Conservation (phyloP, 1,284 basidiomycete genomes). For the Cryptococcus maquisensis region DNA sequence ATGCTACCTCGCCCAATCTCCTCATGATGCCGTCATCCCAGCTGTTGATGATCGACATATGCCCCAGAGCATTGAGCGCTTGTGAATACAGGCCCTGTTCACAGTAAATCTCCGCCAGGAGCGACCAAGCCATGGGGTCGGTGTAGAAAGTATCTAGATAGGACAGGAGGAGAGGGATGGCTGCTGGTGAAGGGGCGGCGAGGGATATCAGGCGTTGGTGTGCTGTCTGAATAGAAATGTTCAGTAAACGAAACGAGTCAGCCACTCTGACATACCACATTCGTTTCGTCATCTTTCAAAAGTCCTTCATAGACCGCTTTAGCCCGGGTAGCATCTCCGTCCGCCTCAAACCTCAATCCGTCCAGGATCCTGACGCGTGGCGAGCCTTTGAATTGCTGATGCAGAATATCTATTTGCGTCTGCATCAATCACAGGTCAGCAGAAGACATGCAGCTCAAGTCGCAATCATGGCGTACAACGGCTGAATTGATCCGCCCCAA, state of each 20-base stretch:
- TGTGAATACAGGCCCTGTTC: conserved; percentile 64
- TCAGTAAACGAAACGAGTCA: background rate
- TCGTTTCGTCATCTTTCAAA: conserved; percentile 66
- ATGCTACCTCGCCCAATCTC: conserved; percentile 41
- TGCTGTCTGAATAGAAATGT: conserved; percentile 55
- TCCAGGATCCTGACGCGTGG: conserved; percentile 77
- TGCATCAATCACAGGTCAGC: conserved; percentile 31
- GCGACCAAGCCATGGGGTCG: conserved; percentile 87
- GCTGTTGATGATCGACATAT: conserved; percentile 37
- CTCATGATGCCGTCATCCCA: conserved; percentile 40
- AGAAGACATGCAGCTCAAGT: background rate
- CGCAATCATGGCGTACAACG: conserved; percentile 58
- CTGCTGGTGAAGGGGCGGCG: conserved; percentile 51
- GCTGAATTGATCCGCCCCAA: conserved; percentile 73
- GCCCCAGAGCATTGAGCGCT: conserved; percentile 34
- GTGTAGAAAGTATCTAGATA: conserved; percentile 91
- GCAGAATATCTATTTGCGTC: conserved; percentile 65
- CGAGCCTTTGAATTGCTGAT: conserved; percentile 70
- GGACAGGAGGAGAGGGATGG: conserved; percentile 68
- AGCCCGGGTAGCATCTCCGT: conserved; percentile 51
- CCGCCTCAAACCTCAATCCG: conserved; percentile 79
- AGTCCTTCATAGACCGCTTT: conserved; percentile 58
- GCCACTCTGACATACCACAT: conserved; percentile 60
- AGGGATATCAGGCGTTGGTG: conserved; percentile 82
- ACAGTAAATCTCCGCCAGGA: conserved; percentile 85